Percentiles rank a stretch among this genome's conserved stretches.
Conservation (phyloP, 345 rosid genomes). For the Arabis alpina region DNA sequence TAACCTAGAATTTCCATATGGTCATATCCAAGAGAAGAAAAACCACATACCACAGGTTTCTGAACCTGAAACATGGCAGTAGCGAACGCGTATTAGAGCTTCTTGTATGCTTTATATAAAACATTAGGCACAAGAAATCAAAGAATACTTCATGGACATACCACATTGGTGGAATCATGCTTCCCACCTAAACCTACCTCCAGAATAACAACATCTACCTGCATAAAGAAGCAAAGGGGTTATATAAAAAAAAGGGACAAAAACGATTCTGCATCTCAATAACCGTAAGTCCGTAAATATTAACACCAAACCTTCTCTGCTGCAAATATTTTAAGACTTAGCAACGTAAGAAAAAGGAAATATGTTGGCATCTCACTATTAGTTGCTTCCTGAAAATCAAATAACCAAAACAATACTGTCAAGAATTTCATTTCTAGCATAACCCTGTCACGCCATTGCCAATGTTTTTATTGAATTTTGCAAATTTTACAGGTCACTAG, state of each 20-base stretch:
- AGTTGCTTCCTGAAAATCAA: slow-evolving; percentile 62
- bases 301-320: slow-evolving; percentile 77
- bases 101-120: too few relatives aligned
- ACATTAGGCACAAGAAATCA: too few relatives aligned
- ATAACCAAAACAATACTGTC: slow-evolving; percentile 1
- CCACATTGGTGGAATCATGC: slow-evolving; percentile 97
- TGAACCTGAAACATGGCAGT: slow-evolving; percentile 62
- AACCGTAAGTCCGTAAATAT: slow-evolving; percentile 15
- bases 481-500: too few relatives aligned
- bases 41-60: slow-evolving; percentile 83
- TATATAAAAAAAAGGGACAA: slow-evolving; percentile 13
- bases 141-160: slow-evolving; percentile 39
- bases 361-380: slow-evolving; percentile 75
- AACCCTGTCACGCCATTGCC: too few relatives aligned
- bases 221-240: slow-evolving; percentile 32
- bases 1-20: slow-evolving; percentile 99
- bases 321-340: slow-evolving; percentile 92
- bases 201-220: slow-evolving; percentile 94
- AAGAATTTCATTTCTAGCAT: background rate
- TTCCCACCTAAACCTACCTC: slow-evolving; percentile 98
- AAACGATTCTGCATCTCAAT: background rate
- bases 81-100: too few relatives aligned
- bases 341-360: slow-evolving; percentile 89
- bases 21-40: slow-evolving; percentile 93
- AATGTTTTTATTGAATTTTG: background rate